Percentiles rank a stretch among this genome's conserved stretches.
Conservation (phyloP, 1,284 basidiomycete genomes). For the Inonotus hispidus region DNA sequence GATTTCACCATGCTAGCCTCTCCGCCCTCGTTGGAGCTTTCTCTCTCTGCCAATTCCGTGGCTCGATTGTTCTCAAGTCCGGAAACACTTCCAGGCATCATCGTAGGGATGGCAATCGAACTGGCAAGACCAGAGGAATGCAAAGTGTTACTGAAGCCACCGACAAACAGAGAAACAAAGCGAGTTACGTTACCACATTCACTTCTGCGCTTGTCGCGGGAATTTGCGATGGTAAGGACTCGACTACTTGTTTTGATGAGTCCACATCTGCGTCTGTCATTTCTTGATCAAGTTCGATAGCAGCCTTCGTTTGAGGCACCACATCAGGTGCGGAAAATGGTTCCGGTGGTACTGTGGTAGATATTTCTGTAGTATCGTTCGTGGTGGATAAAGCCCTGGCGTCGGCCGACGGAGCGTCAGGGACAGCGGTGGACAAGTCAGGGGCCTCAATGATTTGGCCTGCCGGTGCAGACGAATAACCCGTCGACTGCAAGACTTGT, state of each 20-base stretch:
- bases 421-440: neutral
- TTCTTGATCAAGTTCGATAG: neutral
- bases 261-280: neutral
- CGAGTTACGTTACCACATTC: neutral
- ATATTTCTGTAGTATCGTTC: no score
- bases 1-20: no score
- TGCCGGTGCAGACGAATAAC: neutral
- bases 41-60: no score
- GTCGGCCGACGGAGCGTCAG: no score
- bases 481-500: neutral
- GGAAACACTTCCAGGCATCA: no score
- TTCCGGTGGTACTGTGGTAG: neutral
- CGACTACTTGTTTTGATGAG: neutral
- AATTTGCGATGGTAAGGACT: neutral
- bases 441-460: neutral
- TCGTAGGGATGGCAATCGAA: no score
- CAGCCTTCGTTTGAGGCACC: neutral
- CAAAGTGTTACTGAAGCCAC: neutral
- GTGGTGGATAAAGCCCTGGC: no score
- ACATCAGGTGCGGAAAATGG: no score
- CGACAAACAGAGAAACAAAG: neutral
- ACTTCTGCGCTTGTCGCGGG: neutral
- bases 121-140: no score
- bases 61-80: no score
- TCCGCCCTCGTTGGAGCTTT: no score